These are phyloP conservation scores for Cercospora canescens DNA, from an alignment of 2,329 filamentous ascomycete species.

Conservation along the genomic window DNA sequence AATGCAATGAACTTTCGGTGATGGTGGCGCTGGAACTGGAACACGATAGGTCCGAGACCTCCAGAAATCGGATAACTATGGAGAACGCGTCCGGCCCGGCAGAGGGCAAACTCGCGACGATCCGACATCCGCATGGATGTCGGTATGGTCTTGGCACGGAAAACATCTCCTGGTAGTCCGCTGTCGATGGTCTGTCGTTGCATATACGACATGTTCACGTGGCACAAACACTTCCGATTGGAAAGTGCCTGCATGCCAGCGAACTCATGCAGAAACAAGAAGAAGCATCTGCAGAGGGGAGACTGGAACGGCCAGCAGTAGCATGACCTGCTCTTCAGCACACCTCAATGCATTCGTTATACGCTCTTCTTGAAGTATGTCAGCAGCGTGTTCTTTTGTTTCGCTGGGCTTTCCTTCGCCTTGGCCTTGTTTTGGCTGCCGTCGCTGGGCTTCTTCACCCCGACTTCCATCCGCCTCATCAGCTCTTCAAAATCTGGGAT, in stretches of 20 bases:
- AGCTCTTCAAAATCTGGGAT: conserved; percentile 65
- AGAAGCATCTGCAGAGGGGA: neutral
- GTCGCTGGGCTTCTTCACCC: conserved; percentile 52
- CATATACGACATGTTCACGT: no score
- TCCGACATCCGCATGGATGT: neutral
- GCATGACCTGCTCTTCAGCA: neutral
- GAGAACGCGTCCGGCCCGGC: neutral
- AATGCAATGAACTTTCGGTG: neutral
- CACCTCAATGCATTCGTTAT: neutral
- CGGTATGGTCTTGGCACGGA: neutral
- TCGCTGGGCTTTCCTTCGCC: conserved; percentile 13
- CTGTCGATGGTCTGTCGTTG: no score
- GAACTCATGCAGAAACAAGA: no score
- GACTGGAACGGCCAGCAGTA: neutral
- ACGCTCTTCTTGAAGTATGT: conserved; percentile 20
- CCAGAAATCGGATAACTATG: neutral
- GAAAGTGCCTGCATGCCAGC: no score
- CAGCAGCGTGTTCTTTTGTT: conserved; percentile 23
- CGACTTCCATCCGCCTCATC: conserved; percentile 59
- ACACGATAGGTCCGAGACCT: neutral
- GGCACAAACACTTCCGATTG: no score
- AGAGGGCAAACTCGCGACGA: neutral
- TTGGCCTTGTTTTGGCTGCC: conserved; percentile 30
- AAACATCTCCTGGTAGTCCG: neutral
- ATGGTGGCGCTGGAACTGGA: neutral